Conservation (phyloP, 2,329 filamentous ascomycete genomes). For the Aspergillus vadensis region DNA sequence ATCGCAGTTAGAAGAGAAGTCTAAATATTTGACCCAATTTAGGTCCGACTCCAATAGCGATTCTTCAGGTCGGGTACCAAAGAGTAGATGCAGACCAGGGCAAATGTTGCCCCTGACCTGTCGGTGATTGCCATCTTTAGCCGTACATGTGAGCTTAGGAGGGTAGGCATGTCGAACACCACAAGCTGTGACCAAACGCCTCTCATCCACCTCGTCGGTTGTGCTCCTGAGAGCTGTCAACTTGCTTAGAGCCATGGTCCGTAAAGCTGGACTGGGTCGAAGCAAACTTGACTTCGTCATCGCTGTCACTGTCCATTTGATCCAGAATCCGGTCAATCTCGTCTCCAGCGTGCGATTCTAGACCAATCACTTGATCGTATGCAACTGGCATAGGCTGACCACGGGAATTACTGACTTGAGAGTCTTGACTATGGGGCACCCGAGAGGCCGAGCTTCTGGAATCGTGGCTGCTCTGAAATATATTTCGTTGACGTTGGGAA, state of each 20-base stretch:
- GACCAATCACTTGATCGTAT: slow-evolving; percentile 17
- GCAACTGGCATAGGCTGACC: background rate
- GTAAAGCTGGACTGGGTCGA: slow-evolving; percentile 1
- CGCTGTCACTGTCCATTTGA: slow-evolving; percentile 44
- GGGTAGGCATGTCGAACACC: no score
- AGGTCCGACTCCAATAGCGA: no score
- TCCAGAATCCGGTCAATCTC: slow-evolving; percentile 46
- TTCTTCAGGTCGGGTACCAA: no score
- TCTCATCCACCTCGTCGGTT: background rate
- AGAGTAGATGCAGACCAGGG: no score
- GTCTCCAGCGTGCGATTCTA: slow-evolving; percentile 40
- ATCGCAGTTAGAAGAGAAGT: no score
- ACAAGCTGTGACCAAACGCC: no score
- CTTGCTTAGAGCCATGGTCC: background rate
- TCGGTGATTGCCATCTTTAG: no score
- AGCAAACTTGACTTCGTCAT: slow-evolving; percentile 30
- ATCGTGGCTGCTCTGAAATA: slow-evolving; percentile 29
- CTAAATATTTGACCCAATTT: no score
- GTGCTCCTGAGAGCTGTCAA: background rate
- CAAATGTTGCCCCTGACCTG: no score
- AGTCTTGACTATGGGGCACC: slow-evolving; percentile 16
- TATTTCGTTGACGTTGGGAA: slow-evolving; percentile 28
- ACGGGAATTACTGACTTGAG: slow-evolving; percentile 20
- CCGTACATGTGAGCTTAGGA: no score
- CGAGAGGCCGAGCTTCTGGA: slow-evolving; percentile 22